Percentiles rank a stretch among this genome's conserved stretches.
These are phyloP conservation scores for Phytopythium delawarense DNA, from an alignment of 352 stramenopile species.

Conservation along the genomic window DNA sequence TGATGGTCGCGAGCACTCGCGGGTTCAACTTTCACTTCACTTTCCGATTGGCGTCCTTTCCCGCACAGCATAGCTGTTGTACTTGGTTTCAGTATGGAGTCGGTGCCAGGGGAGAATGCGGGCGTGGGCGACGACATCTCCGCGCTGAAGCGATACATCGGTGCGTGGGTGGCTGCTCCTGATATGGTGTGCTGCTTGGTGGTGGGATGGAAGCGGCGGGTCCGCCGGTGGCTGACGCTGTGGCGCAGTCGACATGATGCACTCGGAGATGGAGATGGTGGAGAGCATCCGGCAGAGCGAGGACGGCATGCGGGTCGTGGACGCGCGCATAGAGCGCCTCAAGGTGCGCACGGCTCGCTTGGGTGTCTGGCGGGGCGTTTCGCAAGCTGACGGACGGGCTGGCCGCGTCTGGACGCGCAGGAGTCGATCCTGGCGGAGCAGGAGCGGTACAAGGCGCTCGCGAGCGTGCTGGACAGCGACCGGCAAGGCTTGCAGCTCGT, in stretches of 20 bases:
- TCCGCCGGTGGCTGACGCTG: not conserved
- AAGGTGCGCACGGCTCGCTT: conserved; percentile 18
- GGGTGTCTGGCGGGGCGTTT: not conserved
- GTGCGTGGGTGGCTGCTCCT: conserved; percentile 18
- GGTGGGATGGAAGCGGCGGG: too few species aligned
- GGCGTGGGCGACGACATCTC: conserved; percentile 38
- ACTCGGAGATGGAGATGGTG: conserved; percentile 65
- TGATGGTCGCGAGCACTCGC: not conserved
- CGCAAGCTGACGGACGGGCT: not conserved
- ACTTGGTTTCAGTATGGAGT: not conserved
- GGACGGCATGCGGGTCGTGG: conserved; percentile 36
- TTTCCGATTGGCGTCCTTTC: conserved; percentile 3
- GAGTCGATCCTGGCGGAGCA: conserved; percentile 38
- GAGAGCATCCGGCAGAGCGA: conserved; percentile 68
- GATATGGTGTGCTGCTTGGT: too few species aligned
- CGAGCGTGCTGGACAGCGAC: conserved; percentile 18
- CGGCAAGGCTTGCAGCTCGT: conserved; percentile 27
- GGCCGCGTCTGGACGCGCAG: conserved; percentile 15
- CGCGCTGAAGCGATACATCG: conserved; percentile 64
- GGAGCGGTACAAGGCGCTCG: conserved; percentile 31
- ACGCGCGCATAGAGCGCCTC: conserved; percentile 40
- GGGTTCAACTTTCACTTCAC: conserved; percentile 1
- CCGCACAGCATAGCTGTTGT: not conserved
- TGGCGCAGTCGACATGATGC: conserved; percentile 70
- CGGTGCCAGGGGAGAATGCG: too few species aligned